These are phyloP conservation scores for Suillus bovinus DNA, from an alignment of 768 basidiomycete species.

Conservation along the genomic window DNA sequence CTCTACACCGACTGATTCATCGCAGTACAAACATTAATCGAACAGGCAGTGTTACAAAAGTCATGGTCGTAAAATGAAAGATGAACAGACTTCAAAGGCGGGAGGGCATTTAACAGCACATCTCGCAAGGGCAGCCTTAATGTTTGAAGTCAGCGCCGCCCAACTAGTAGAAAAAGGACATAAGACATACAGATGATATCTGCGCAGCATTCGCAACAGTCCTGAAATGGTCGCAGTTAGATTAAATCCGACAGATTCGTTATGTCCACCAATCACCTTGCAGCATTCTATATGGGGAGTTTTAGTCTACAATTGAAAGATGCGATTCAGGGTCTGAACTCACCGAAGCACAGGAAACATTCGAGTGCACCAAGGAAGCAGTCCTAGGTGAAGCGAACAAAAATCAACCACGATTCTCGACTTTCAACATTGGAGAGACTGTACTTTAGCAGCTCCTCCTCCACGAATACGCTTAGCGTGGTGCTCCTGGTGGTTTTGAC, in stretches of 20 bases:
- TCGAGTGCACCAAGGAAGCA: conserved; percentile 61
- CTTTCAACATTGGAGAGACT: background rate
- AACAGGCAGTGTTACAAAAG: background rate
- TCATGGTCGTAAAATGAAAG: background rate
- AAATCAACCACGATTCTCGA: background rate
- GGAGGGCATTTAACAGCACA: conserved; percentile 23
- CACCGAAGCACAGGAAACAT: conserved; percentile 77
- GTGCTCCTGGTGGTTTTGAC: conserved; percentile 42
- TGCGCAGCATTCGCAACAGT: conserved; percentile 66
- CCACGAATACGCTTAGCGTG: conserved; percentile 64
- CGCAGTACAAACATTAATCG: background rate
- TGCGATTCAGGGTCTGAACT: conserved; percentile 23
- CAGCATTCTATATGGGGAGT: conserved; percentile 54
- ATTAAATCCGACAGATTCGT: background rate
- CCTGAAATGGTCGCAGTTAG: conserved; percentile 36
- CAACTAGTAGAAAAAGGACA: background rate
- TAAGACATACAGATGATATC: conserved; percentile 67
- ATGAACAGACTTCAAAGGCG: background rate
- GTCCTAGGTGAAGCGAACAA: conserved; percentile 43
- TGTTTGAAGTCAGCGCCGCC: background rate
- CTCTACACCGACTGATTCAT: background rate
- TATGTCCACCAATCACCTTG: conserved; percentile 45
- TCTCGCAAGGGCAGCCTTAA: conserved; percentile 77
- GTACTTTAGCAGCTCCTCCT: conserved; percentile 68
- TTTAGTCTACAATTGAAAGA: background rate